A percentile compares a stretch with the other conserved stretches of the same genome.
phyloP scores from a whole-genome alignment of 2,329 filamentous ascomycete genomes.

The Cladophialophora chaetospira region DNA sequence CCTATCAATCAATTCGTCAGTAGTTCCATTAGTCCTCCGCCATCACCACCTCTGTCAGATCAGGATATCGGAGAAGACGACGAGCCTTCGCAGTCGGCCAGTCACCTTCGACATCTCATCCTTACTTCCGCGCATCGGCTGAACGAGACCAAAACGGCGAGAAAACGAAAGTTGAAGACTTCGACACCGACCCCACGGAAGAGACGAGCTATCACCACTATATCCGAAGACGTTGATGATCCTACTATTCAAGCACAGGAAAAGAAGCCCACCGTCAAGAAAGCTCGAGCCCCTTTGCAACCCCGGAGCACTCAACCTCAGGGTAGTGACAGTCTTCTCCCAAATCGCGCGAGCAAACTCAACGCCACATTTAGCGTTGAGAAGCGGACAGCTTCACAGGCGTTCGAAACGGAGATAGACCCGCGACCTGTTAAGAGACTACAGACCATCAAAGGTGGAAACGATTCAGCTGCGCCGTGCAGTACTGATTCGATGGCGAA shows the following conservation, averaged over 20 bases:
- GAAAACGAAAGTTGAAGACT: constrained; percentile 2
- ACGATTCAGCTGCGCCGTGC: neutral
- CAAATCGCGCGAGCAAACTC: neutral
- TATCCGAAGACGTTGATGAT: neutral
- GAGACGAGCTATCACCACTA: neutral
- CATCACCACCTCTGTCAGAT: neutral
- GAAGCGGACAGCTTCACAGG: constrained; percentile 1
- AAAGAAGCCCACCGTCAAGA: neutral
- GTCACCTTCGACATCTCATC: constrained; percentile 1
- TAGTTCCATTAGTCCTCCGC: neutral
- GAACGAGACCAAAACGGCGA: neutral
- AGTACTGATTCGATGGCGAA: neutral
- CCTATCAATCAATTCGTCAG: constrained; percentile 7
- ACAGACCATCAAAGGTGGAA: neutral
- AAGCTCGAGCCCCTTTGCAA: neutral
- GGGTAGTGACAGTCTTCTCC: neutral
- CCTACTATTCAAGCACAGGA: neutral
- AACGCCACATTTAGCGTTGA: neutral
- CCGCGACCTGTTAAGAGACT: neutral
- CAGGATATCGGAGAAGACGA: neutral
- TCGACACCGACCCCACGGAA: constrained; percentile 2
- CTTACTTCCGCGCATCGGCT: constrained; percentile 9
- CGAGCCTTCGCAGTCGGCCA: neutral
- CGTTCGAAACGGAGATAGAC: neutral
- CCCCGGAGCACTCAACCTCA: neutral